Base-by-base conservation (phyloP, 225 moss, liverwort and hornwort genomes). In the Bryum argenteum region DNA sequence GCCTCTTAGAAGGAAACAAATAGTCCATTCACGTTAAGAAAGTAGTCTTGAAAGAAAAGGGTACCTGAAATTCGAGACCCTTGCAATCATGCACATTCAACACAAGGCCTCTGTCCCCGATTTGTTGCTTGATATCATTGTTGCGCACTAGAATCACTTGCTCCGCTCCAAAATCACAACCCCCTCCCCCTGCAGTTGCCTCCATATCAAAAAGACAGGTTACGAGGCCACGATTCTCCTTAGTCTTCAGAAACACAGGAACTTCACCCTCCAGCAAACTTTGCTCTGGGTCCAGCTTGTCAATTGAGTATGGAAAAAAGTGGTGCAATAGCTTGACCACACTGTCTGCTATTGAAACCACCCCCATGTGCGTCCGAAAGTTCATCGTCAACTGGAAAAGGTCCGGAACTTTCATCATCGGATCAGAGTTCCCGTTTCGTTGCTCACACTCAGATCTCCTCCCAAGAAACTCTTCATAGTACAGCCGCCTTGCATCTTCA, bases 51-150 rank as follows among this genome's bases (percentile, higher is more conserved):
- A 17, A 17, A 6, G 48, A 1, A 15, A 14, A 48, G 48, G 10
- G 48, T 58, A 89, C 89, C 89, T 89, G 84, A 77, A 89, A 89
- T 54, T 89, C 89, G 8, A 89, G 80, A 9, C 89, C 89, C 70
- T 89, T 89, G 77, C 89, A 89, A 22, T 89, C 86, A 18, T 81
- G 81, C 21, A 89, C 86, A 67, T 23, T 89, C 75, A 89, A 74
- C 6, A 89, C 84, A 55, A 89, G 80, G 22, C 79, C 86, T 21
- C 75, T 45, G 51, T 78, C 79, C 16, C 89, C 89, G 47, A 86
- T 48, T 48, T 15, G 65, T 67, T 57, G 77, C 39, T 80, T 74
- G 10, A 73, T 70, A 17, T 75, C 72, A 9, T 17, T 63, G 51
- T 86, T 77, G 24, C 89, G 70, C 6, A 89, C 89, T 47, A 89